Base-by-base conservation (phyloP, 805 yeast species). In the Vanderwaltozyma tropicalis region DNA sequence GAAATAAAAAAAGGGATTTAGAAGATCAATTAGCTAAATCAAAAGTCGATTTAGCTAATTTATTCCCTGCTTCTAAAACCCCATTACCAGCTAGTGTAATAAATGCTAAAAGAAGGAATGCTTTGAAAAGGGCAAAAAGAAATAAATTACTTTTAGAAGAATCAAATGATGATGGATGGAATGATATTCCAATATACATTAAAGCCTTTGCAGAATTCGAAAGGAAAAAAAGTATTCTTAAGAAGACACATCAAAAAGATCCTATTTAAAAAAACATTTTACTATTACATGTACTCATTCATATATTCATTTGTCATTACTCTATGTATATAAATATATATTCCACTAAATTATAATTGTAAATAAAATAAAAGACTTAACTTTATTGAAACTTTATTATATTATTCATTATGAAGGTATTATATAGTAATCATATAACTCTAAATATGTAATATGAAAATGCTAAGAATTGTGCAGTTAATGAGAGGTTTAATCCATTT, bases 121-220 rank as follows among this genome's bases (percentile, higher is more conserved):
- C 34, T 39, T 13, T 28, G 9, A 37, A 39, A 24, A 40, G 42
- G 22, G 31, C 31, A 28, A 32, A 37, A 24, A 41, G 31, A 19
- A 33, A 30, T 32, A 34, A 27, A 18, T 28, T 32, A 39, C 29
- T 31, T 35, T 21, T 1, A 36, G 41, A 19, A 49, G 47, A 41
- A 0, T 56, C 54, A 2, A 53, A 42, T 0, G 59, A 45, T 15
- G 68, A 63, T 6, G 72, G 64, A 5, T 71, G 74, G 74, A 61
- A 64, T 17, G 72, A 72, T 38, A 79, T 88, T 38, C 94, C 94
- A 8, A 67, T 80, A 12, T 76, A 81, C 17, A 76, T 89, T 47
- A 70, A 74, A 41, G 96, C 76, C 5, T 89, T 88, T 66, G 86
- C 94, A 1, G 80, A 81, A 47, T 75, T 86, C 36, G 96, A 88